phyloP scores from a whole-genome alignment of 345 rosid genomes.

The Draba incana region DNA sequence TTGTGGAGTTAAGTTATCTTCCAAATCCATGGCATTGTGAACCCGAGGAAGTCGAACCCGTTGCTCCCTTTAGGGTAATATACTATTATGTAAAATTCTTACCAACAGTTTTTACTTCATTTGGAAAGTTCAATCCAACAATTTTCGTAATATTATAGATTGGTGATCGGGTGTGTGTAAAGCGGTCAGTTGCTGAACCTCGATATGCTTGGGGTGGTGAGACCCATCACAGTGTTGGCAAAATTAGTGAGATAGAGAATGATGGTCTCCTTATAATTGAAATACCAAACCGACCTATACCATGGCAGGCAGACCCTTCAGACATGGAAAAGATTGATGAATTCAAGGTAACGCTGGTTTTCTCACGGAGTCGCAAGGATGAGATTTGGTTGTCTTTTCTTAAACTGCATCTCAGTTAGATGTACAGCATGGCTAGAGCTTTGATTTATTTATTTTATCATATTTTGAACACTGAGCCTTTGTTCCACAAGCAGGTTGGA shows the following conservation, averaged over 20 bases:
- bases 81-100: constrained; percentile 29
- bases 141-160: constrained; percentile 58
- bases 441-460: background rate
- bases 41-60: constrained; percentile 97
- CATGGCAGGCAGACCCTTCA: constrained; percentile 99
- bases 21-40: constrained; percentile 94
- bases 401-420: constrained; percentile 28
- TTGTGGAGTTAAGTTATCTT: constrained; percentile 89
- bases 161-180: constrained; percentile 91
- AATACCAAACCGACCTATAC: constrained; percentile 85
- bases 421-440: constrained; percentile 9
- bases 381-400: constrained; percentile 19
- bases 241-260: constrained; percentile 83
- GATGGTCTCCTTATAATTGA: constrained; percentile 95
- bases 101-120: constrained; percentile 23
- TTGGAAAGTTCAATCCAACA: constrained; percentile 19
- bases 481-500: constrained; percentile 68
- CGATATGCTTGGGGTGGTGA: constrained; percentile 99
- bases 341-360: constrained; percentile 68
- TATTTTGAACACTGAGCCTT: constrained; percentile 24
- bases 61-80: constrained; percentile 81
- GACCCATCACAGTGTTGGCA: constrained; percentile 99
- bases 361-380: constrained; percentile 22
- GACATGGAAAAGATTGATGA: constrained; percentile 99
- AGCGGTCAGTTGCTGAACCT: constrained; percentile 98